Evolutionary conservation across 2,329 filamentous ascomycete genomes (phyloP).

Genomic region (Penicillium concentricum): DNA sequence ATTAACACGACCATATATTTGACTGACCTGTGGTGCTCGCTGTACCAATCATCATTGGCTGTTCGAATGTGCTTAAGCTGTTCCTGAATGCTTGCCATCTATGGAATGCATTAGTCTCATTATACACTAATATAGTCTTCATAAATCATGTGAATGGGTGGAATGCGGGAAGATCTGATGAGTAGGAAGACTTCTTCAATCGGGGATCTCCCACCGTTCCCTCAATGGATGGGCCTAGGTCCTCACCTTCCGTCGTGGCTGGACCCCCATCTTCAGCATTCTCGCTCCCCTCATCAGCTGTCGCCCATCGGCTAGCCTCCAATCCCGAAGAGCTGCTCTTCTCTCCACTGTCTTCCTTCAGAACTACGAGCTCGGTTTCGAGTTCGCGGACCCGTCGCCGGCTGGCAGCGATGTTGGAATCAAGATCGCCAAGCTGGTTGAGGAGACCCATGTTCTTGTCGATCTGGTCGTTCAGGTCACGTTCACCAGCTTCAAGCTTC

Average conservation of each 20-base stretch:
- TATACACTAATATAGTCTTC: conserved; percentile 21
- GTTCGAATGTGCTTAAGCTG: conserved; percentile 48
- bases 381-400: conserved; percentile 41
- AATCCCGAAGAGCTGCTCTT: conserved; percentile 34
- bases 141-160: conserved; percentile 31
- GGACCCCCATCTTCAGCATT: conserved; percentile 35
- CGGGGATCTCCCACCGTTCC: conserved; percentile 49
- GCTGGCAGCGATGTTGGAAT: conserved; percentile 35
- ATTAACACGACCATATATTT: neutral
- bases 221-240: conserved; percentile 48
- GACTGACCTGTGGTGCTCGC: conserved; percentile 44
- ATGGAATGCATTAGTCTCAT: conserved; percentile 25
- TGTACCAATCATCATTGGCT: conserved; percentile 46
- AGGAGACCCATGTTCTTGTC: conserved; percentile 43
- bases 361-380: conserved; percentile 38
- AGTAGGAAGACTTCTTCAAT: conserved; percentile 34
- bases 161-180: conserved; percentile 32
- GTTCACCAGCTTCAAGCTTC: conserved; percentile 34
- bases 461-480: conserved; percentile 40
- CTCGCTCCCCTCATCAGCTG: conserved; percentile 29
- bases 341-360: conserved; percentile 34
- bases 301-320: conserved; percentile 45
- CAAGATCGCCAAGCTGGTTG: conserved; percentile 41
- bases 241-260: conserved; percentile 46
- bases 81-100: conserved; percentile 51